Evolutionary conservation across 129 eudicot genomes (phyloP), one percentile per base, ranked within the genome.

Genomic region (Saposhnikovia divaricata): DNA sequence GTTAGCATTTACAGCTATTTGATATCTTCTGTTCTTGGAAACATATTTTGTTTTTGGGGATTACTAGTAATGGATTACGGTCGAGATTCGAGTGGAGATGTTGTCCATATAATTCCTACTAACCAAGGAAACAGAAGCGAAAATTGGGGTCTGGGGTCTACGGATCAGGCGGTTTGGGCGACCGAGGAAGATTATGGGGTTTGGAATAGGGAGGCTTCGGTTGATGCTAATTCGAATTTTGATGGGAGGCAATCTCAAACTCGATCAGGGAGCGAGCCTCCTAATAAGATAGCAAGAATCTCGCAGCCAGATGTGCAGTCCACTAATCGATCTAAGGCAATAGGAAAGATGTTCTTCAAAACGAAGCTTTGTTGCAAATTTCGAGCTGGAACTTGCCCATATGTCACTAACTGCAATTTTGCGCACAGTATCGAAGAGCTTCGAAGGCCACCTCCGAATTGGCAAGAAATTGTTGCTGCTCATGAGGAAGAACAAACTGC

Each of bases 381-480:
- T 78, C 88, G 98, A 59, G 96, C 90, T 0, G 97, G 97, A 14
- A 88, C 91, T 61, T 94, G 98, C 73, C 97, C 98, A 0, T 94
- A 95, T 77, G 51, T 91, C 21, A 91, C 97, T 5, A 94, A 94
- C 75, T 94, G 98, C 76, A 94, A 94, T 75, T 94, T 94, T 72
- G 98, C 98, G 6, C 98, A 94, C 82, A 85, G 93, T 37, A 84
- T 88, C 21, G 97, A 94, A 57, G 98, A 94, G 63, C 84, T 94
- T 65, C 82, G 97, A 75, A 86, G 89, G 23, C 98, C 97, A 55
- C 98, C 98, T 10, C 97, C 98, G 1, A 94, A 94, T 59, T 94
- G 98, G 98, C 97, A 94, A 50, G 98, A 94, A 48, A 94, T 94
- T 42, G 98, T 94, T 44, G 97, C 98, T 28, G 93, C 97, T 11